phyloP scores from a whole-genome alignment of 2,329 filamentous ascomycete species.

The Penicillium decumbens region DNA sequence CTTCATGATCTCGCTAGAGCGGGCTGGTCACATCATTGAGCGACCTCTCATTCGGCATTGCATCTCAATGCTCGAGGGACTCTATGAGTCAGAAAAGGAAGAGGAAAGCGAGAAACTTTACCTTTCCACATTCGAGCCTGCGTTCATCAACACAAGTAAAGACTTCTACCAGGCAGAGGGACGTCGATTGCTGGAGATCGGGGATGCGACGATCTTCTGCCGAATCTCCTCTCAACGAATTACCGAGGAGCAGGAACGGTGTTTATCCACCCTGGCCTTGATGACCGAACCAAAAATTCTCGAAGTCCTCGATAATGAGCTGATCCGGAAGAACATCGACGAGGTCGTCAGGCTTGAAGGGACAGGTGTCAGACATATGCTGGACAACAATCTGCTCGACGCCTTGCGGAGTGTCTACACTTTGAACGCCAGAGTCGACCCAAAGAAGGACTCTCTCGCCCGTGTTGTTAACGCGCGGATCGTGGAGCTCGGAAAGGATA shows the following conservation, averaged over 20 bases:
- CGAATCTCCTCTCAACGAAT: conserved; percentile 69
- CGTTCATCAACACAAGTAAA: conserved; percentile 66
- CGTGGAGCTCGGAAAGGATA: conserved; percentile 72
- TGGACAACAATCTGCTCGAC: conserved; percentile 77
- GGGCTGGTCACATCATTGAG: conserved; percentile 84
- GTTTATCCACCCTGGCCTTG: conserved; percentile 71
- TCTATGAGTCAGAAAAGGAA: conserved; percentile 79
- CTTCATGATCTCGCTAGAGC: conserved; percentile 88
- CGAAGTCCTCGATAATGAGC: conserved; percentile 70
- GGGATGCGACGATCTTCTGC: conserved; percentile 78
- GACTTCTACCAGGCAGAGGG: conserved; percentile 74
- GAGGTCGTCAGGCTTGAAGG: conserved; percentile 80
- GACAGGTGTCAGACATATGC: conserved; percentile 81
- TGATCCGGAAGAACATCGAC: conserved; percentile 71
- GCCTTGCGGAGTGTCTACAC: conserved; percentile 78
- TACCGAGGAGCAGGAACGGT: conserved; percentile 74
- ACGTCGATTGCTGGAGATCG: conserved; percentile 66
- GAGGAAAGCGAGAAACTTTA: conserved; percentile 77
- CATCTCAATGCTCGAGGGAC: conserved; percentile 79
- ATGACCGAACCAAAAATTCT: conserved; percentile 69
- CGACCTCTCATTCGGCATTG: conserved; percentile 75
- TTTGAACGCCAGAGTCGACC: conserved; percentile 72
- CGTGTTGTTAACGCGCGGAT: conserved; percentile 69
- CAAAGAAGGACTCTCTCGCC: conserved; percentile 65
- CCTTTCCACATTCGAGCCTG: conserved; percentile 72